Conservation (phyloP, 495 filamentous ascomycete species). For the Penicillium crystallinum region DNA sequence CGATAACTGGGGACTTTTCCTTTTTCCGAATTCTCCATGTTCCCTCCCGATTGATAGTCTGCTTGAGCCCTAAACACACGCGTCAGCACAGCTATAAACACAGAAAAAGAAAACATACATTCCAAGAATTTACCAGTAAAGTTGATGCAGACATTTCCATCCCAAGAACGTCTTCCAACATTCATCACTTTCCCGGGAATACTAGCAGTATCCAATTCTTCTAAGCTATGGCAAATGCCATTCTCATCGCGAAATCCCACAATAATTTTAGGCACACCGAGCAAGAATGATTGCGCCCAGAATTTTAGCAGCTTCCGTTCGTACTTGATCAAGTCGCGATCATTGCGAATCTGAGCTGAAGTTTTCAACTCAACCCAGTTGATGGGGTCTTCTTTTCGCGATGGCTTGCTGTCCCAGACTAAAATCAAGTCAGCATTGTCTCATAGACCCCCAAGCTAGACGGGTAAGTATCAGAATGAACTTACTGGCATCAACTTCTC, state of each 20-base stretch:
- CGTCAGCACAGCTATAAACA: background rate
- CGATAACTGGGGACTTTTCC: slow-evolving; percentile 53
- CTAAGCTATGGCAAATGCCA: slow-evolving; percentile 63
- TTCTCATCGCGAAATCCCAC: slow-evolving; percentile 76
- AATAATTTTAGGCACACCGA: slow-evolving; percentile 86
- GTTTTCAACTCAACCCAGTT: slow-evolving; percentile 98
- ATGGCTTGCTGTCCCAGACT: slow-evolving; percentile 83
- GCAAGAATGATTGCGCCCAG: slow-evolving; percentile 93
- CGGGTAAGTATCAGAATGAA: slow-evolving; percentile 1
- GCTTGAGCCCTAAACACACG: slow-evolving; percentile 53
- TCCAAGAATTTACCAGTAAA: slow-evolving; percentile 73
- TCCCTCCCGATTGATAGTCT: slow-evolving; percentile 61
- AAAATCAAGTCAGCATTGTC: slow-evolving; percentile 1
- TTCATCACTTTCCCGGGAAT: slow-evolving; percentile 71
- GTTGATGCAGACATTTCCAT: slow-evolving; percentile 87
- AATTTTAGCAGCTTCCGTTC: slow-evolving; percentile 89
- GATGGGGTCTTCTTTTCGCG: slow-evolving; percentile 56
- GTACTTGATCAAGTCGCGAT: slow-evolving; percentile 64
- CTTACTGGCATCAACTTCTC: slow-evolving; percentile 87
- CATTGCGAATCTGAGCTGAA: slow-evolving; percentile 58
- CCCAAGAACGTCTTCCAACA: slow-evolving; percentile 63
- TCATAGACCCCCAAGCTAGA: background rate
- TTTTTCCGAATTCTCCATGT: slow-evolving; percentile 75
- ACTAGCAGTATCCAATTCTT: slow-evolving; percentile 70
- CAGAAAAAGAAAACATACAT: slow-evolving; percentile 44